Conservation (phyloP, 2,329 filamentous ascomycete species). For the Exophiala viscosa region DNA sequence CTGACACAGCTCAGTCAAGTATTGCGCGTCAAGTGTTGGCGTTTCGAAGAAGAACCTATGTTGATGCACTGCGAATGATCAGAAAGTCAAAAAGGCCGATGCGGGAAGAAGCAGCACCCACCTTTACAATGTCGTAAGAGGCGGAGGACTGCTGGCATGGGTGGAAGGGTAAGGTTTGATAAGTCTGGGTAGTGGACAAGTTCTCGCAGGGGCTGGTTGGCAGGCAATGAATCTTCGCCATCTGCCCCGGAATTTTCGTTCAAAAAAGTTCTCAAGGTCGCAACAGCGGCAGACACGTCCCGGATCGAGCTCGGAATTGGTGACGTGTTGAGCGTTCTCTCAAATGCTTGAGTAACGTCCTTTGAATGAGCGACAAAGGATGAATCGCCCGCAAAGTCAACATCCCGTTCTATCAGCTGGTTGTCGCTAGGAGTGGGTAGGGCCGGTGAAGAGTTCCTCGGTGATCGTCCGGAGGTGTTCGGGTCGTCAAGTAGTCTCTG, state of each 20-base stretch:
- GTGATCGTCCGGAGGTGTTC: conserved; percentile 12
- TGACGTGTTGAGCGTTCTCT: conserved; percentile 7
- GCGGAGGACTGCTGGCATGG: conserved; percentile 12
- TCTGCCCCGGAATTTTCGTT: conserved; percentile 1
- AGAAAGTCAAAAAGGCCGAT: not conserved
- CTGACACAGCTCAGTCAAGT: conserved; percentile 39
- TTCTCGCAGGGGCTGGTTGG: conserved; percentile 3
- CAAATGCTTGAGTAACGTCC: conserved; percentile 33
- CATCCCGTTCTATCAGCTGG: conserved; percentile 30
- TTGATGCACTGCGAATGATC: conserved; percentile 5
- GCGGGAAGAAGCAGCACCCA: not conserved
- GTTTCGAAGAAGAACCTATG: conserved; percentile 22
- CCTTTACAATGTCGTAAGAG: conserved; percentile 14
- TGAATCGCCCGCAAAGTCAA: conserved; percentile 49
- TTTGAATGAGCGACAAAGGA: conserved; percentile 48
- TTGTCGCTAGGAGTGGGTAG: conserved; percentile 23
- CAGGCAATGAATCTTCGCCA: not conserved
- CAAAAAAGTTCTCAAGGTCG: conserved; percentile 12
- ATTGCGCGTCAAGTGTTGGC: conserved; percentile 30
- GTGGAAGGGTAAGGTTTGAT: conserved; percentile 10
- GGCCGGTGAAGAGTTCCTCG: conserved; percentile 10
- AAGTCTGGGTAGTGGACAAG: conserved; percentile 12
- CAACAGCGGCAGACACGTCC: conserved; percentile 14
- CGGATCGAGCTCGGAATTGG: not conserved
- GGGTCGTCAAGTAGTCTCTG: conserved; percentile 35